Evolutionary conservation across 345 rosid species (phyloP).

Genomic region (Rhodomyrtus tomentosa): DNA sequence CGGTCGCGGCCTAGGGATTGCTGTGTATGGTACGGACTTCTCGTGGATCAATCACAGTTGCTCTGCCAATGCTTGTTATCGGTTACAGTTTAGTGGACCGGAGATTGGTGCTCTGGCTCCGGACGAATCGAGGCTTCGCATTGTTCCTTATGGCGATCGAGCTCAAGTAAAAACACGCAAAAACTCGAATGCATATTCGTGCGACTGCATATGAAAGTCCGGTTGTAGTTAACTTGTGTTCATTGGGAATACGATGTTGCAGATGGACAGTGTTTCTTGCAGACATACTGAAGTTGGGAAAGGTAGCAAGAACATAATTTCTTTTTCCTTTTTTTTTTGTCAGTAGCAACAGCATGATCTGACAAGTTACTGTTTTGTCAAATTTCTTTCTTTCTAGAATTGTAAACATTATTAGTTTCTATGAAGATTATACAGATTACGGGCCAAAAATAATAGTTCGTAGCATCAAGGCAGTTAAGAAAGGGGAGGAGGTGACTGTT

Average conservation of each 20-base stretch:
- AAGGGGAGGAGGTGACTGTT: slow-evolving; percentile 51
- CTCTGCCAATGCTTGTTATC: slow-evolving; percentile 71
- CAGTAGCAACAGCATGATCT: slow-evolving; percentile 1
- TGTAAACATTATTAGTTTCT: neutral
- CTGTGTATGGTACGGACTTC: slow-evolving; percentile 42
- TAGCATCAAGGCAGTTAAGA: slow-evolving; percentile 49
- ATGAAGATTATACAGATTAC: slow-evolving; percentile 12
- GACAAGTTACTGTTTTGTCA: neutral
- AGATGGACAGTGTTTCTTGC: slow-evolving; percentile 14
- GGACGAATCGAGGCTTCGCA: slow-evolving; percentile 1
- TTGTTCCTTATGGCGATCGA: slow-evolving; percentile 14
- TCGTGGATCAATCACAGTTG: slow-evolving; percentile 95
- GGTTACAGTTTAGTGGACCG: slow-evolving; percentile 32
- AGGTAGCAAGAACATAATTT: slow-evolving; percentile 11
- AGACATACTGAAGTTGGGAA: neutral
- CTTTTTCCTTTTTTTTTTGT: too few relatives aligned
- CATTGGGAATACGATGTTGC: slow-evolving; percentile 6
- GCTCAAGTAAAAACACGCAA: neutral
- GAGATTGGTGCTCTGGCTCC: neutral
- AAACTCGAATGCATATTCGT: neutral
- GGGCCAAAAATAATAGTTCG: slow-evolving; percentile 51
- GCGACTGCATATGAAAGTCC: neutral
- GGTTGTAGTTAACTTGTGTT: neutral
- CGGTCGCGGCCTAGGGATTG: slow-evolving; percentile 49
- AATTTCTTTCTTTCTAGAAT: neutral